Evolutionary conservation across 305 asterid genomes (phyloP).

Genomic region (Fraxinus floribunda): DNA sequence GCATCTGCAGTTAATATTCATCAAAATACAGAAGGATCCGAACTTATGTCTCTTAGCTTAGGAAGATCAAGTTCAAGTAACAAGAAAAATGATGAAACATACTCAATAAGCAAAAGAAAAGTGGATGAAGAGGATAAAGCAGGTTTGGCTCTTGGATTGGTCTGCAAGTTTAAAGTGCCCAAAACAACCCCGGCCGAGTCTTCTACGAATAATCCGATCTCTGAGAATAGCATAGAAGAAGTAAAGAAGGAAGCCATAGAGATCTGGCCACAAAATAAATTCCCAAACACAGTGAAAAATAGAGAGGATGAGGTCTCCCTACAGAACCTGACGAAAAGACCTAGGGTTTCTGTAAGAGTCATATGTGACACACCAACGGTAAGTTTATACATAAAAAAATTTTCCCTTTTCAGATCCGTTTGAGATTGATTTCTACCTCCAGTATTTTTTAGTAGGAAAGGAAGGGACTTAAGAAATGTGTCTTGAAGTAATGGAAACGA

Average conservation of each 20-base stretch:
- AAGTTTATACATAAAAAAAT: no score
- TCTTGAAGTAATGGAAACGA: not conserved
- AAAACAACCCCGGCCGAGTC: not conserved
- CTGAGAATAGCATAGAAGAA: not conserved
- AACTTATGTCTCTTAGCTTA: not conserved
- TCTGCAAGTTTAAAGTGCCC: not conserved
- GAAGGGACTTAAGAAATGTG: not conserved
- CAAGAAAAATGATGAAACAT: not conserved
- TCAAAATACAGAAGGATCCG: not conserved
- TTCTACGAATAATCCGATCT: not conserved
- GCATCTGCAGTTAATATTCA: not conserved
- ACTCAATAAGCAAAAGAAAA: not conserved
- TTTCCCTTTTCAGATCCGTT: no score
- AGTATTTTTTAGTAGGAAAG: no score
- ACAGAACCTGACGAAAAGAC: not conserved
- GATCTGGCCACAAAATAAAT: not conserved
- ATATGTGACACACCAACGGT: not conserved
- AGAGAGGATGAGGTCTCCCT: not conserved
- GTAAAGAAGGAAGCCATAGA: not conserved
- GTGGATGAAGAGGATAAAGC: not conserved
- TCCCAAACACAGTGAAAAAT: not conserved
- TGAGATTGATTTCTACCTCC: not conserved
- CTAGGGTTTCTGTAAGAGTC: not conserved
- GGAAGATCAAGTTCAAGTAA: not conserved
- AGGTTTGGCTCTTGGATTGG: not conserved